Evolutionary conservation across 495 filamentous ascomycete genomes (phyloP).

Genomic region (Penicillium roqueforti): DNA sequence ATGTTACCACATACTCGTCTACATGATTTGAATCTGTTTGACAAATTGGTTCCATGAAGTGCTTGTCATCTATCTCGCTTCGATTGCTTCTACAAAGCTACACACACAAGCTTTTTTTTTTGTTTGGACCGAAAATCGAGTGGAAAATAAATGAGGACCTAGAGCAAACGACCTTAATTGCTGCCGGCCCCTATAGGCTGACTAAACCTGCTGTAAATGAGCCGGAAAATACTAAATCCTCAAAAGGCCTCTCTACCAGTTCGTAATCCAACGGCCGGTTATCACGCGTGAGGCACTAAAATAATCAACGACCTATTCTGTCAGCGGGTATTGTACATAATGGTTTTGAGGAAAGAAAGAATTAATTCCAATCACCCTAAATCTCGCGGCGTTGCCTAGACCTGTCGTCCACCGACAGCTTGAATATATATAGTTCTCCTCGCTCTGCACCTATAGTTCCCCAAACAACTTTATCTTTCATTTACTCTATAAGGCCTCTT

Average conservation of each 20-base stretch:
- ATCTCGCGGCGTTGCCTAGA: background rate
- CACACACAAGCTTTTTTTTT: background rate
- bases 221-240: constrained; percentile 2
- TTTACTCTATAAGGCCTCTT: constrained; percentile 3
- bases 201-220: background rate
- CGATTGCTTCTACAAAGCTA: background rate
- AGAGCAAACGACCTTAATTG: background rate
- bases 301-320: background rate
- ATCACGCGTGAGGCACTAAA: background rate
- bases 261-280: background rate
- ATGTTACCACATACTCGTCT: background rate
- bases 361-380: background rate
- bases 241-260: background rate
- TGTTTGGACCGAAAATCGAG: background rate
- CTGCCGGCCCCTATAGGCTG: background rate
- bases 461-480: background rate
- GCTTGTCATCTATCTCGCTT: background rate
- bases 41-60: background rate
- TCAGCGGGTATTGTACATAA: background rate
- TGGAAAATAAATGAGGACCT: background rate
- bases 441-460: background rate
- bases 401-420: background rate
- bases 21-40: background rate
- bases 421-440: background rate
- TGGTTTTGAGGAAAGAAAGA: background rate